A percentile compares a stretch with the other conserved stretches of the same genome.
Evolutionary conservation across 169 alveolate genomes (phyloP).

Genomic region (Cryptosporidium bovis): DNA sequence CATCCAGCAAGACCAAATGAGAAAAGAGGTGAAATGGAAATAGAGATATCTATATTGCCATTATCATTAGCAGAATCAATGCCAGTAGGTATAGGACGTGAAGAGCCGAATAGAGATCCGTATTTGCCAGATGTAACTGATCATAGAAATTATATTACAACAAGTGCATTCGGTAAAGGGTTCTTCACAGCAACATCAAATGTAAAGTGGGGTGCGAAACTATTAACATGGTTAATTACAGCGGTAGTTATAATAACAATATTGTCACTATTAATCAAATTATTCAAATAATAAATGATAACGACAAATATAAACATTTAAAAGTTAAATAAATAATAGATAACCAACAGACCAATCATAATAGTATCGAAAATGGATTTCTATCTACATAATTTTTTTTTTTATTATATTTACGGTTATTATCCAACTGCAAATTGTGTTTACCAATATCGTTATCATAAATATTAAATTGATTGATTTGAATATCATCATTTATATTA

Average conservation of each 20-base stretch:
- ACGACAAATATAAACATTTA: neutral
- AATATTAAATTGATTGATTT: too few relatives aligned
- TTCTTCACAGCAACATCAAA: slow-evolving; percentile 68
- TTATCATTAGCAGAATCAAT: slow-evolving; percentile 84
- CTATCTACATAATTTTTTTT: slow-evolving; percentile 13
- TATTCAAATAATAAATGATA: slow-evolving; percentile 32
- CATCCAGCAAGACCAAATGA: slow-evolving; percentile 86
- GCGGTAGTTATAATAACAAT: slow-evolving; percentile 70
- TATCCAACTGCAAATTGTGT: neutral
- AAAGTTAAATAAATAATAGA: neutral
- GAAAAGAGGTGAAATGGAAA: slow-evolving; percentile 87
- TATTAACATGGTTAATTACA: slow-evolving; percentile 68
- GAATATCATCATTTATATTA: neutral
- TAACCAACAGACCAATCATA: neutral
- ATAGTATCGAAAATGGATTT: slow-evolving; percentile 28
- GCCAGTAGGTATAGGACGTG: slow-evolving; percentile 92
- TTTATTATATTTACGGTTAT: neutral
- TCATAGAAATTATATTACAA: slow-evolving; percentile 85
- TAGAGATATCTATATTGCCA: slow-evolving; percentile 86
- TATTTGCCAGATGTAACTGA: slow-evolving; percentile 88
- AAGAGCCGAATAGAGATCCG: slow-evolving; percentile 91
- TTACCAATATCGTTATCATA: neutral
- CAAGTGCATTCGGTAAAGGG: slow-evolving; percentile 73
- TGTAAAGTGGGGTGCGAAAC: slow-evolving; percentile 71
- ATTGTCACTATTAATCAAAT: slow-evolving; percentile 52